Evolutionary conservation across 2,329 filamentous ascomycete genomes (phyloP).

Genomic region (Colletotrichum horii): DNA sequence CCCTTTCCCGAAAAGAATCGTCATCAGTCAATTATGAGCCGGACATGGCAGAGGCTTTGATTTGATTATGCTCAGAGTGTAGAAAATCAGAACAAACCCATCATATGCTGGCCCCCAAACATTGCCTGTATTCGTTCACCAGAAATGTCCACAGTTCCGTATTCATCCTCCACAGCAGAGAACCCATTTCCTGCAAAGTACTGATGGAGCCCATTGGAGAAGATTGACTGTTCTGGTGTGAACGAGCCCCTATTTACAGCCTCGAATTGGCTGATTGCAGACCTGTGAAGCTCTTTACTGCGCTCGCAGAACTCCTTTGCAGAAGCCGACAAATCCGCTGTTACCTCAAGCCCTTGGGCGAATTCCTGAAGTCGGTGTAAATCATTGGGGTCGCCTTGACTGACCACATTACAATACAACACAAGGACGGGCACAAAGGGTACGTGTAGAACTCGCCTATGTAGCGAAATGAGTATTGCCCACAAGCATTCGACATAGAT

Average conservation of each 20-base stretch:
- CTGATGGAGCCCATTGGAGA: not conserved
- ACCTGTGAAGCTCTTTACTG: not conserved
- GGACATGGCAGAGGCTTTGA: not conserved
- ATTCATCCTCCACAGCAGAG: not conserved
- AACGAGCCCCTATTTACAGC: not conserved
- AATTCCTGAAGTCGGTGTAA: not conserved
- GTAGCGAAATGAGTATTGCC: not conserved
- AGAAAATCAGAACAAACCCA: not conserved
- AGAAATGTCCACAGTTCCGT: not conserved
- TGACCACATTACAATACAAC: not conserved
- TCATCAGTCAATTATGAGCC: too few species aligned
- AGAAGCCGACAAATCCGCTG: not conserved
- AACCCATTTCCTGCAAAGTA: not conserved
- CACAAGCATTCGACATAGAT: accelerated
- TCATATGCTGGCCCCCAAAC: not conserved
- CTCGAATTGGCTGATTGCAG: not conserved
- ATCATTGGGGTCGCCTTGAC: not conserved
- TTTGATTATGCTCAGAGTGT: not conserved
- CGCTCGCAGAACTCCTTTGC: not conserved
- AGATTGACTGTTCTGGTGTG: not conserved
- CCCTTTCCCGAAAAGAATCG: not conserved
- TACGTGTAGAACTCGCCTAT: not conserved
- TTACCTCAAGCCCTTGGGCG: not conserved
- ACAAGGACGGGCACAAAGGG: not conserved
- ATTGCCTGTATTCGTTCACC: not conserved